Evolutionary conservation across 768 basidiomycete genomes (phyloP), one percentile per base, ranked within the genome.

Genomic region (Hemileccinum impolitum): DNA sequence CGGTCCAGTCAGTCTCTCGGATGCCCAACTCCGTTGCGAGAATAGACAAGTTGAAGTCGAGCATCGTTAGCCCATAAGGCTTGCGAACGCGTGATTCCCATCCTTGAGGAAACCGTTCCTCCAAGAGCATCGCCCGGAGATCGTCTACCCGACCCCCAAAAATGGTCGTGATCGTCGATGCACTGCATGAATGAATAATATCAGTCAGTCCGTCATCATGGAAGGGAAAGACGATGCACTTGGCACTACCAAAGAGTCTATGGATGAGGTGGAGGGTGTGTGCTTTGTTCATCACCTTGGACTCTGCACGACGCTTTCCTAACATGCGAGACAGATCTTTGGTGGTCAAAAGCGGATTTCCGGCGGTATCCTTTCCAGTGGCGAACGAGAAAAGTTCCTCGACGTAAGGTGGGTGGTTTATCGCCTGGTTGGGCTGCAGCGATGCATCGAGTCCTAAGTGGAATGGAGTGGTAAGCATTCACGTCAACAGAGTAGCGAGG

Each of bases 41-140:
- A 8, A 23, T 15, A 12, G 45, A 37, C n/a, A 31, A 15, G 58
- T 89, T 85, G 70, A 87, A 79, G 9, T 63, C 61, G 12, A 68
- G 39, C 7, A 90, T 66, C 0, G 87, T 87, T 30, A 89, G 64
- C 0, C 88, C 87, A 46, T 74, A 68, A 0, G 68, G 77, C 31
- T 73, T 67, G n/a, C 75, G 71, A 26, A 80, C 64, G 13, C 76
- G 69, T 0, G 87, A 74, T 60, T 89, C 85, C 85, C 86, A 90
- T 18, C 80, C 80, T 0, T 84, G 74, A 1, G 84, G 82, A 28
- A 91, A 60, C 14, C 86, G 77, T 54, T 91, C 88, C 39, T 91
- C 84, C 9, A 72, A 61, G n/a, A 91, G 64, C 42, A 87, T 58
- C 0, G 74, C 54, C 36, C 75, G 67, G 32, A 90, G 56, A 48